phyloP scores from a whole-genome alignment of 1,139 yeast species.

The Debaryomyces sp. region DNA sequence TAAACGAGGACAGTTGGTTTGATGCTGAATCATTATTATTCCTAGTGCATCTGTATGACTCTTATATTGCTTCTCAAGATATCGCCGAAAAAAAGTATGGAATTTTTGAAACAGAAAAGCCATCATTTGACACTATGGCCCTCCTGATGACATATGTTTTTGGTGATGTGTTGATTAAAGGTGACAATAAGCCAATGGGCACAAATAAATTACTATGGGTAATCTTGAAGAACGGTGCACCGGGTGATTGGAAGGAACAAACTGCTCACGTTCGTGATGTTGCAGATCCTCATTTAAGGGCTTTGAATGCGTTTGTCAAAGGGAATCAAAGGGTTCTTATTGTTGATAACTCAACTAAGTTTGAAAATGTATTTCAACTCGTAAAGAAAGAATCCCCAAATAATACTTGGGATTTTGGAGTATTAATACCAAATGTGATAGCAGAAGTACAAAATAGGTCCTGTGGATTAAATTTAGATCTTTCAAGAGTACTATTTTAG shows the following conservation, averaged over 20 bases:
- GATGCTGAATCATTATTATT: slow-evolving; percentile 16
- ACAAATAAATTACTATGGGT: slow-evolving; percentile 14
- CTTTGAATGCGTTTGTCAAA: slow-evolving; percentile 15
- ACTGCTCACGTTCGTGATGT: slow-evolving; percentile 20
- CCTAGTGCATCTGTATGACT: slow-evolving; percentile 14
- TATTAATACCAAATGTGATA: slow-evolving; percentile 23
- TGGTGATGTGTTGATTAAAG: slow-evolving; percentile 18
- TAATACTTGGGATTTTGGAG: slow-evolving; percentile 23
- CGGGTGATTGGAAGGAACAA: background rate
- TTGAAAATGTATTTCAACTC: slow-evolving; percentile 15
- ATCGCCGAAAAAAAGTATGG: slow-evolving; percentile 25
- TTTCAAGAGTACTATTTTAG: slow-evolving; percentile 17
- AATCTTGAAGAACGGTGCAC: background rate
- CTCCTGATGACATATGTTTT: slow-evolving; percentile 22
- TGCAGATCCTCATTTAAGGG: slow-evolving; percentile 22
- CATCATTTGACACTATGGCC: slow-evolving; percentile 8
- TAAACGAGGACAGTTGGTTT: slow-evolving; percentile 16
- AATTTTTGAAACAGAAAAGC: slow-evolving; percentile 12
- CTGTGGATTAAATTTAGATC: slow-evolving; percentile 19
- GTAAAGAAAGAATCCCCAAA: slow-evolving; percentile 7
- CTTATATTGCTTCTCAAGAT: slow-evolving; percentile 21
- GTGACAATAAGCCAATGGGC: slow-evolving; percentile 13
- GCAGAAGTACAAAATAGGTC: slow-evolving; percentile 19
- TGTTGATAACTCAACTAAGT: slow-evolving; percentile 22
- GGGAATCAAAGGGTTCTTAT: slow-evolving; percentile 12